phyloP scores from a whole-genome alignment of 2,329 filamentous ascomycete species.

The Pseudocercospora pini-densiflorae region DNA sequence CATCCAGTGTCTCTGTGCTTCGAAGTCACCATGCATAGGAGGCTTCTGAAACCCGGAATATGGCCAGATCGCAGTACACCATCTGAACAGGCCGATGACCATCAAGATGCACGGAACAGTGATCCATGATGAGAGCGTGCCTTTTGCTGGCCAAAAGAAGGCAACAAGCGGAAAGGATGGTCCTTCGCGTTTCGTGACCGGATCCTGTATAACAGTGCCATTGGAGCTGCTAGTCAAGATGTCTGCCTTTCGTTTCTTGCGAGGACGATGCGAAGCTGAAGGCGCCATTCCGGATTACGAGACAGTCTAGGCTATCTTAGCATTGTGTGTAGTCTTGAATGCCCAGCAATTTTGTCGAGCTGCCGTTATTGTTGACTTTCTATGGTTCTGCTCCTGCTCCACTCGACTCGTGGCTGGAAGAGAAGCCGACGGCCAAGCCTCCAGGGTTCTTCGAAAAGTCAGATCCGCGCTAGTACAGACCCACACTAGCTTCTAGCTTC shows the following conservation, averaged over 20 bases:
- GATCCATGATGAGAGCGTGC: slow-evolving; percentile 82
- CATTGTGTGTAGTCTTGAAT: slow-evolving; percentile 15
- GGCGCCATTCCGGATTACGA: slow-evolving; percentile 28
- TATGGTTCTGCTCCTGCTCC: background rate
- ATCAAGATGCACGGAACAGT: slow-evolving; percentile 86
- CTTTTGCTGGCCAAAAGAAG: slow-evolving; percentile 92
- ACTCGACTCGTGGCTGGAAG: background rate
- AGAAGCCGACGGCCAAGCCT: background rate
- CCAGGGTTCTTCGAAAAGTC: slow-evolving; percentile 2
- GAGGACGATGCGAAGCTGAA: slow-evolving; percentile 39
- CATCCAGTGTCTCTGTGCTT: slow-evolving; percentile 99
- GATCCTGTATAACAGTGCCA: slow-evolving; percentile 50
- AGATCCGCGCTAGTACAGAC: slow-evolving; percentile 9
- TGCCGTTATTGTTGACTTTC: background rate
- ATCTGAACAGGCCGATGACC: slow-evolving; percentile 87
- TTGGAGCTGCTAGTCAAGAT: slow-evolving; percentile 43
- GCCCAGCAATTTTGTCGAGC: background rate
- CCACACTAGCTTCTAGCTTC: slow-evolving; percentile 1
- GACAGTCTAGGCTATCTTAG: slow-evolving; percentile 9
- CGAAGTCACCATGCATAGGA: slow-evolving; percentile 95
- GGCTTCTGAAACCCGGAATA: slow-evolving; percentile 87
- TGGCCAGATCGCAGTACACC: slow-evolving; percentile 90
- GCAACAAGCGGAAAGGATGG: slow-evolving; percentile 89
- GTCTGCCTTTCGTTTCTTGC: slow-evolving; percentile 50
- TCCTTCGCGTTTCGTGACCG: slow-evolving; percentile 50